Evolutionary conservation across 257 asterid species (phyloP).

Genomic region (Plantago ovata): DNA sequence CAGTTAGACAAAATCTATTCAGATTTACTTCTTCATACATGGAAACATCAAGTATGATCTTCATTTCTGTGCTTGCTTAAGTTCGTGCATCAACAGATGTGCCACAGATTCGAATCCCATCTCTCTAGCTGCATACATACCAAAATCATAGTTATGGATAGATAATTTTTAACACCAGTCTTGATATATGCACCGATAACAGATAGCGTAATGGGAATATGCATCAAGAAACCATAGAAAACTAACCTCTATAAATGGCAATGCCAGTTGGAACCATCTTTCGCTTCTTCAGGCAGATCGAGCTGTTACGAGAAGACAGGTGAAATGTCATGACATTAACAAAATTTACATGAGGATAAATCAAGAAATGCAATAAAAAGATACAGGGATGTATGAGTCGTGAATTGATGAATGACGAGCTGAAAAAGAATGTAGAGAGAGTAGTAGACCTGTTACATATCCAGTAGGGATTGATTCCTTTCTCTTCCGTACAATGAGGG

Average conservation of each 20-base stretch:
- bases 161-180: background rate
- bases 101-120: conserved; percentile 92
- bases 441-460: conserved; percentile 74
- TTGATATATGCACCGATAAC: no score
- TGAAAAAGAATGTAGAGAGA: background rate
- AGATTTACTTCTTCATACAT: no score
- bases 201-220: background rate
- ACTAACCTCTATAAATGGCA: conserved; percentile 70
- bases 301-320: conserved; percentile 39
- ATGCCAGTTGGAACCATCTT: conserved; percentile 79
- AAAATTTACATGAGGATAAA: background rate
- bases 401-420: no score
- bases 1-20: no score
- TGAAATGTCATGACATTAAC: background rate
- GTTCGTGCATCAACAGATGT: conserved; percentile 65
- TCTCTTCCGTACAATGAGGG: conserved; percentile 72
- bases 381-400: background rate
- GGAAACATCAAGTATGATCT: background rate
- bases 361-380: background rate
- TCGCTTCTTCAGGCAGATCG: conserved; percentile 67
- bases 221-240: background rate
- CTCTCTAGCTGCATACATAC: conserved; percentile 43
- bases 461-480: conserved; percentile 72
- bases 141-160: background rate
- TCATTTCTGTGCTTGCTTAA: conserved; percentile 35